Percentiles rank a stretch among this genome's conserved stretches.
phyloP scores from a whole-genome alignment of 2,329 filamentous ascomycete genomes.

The Monascus ruber region DNA sequence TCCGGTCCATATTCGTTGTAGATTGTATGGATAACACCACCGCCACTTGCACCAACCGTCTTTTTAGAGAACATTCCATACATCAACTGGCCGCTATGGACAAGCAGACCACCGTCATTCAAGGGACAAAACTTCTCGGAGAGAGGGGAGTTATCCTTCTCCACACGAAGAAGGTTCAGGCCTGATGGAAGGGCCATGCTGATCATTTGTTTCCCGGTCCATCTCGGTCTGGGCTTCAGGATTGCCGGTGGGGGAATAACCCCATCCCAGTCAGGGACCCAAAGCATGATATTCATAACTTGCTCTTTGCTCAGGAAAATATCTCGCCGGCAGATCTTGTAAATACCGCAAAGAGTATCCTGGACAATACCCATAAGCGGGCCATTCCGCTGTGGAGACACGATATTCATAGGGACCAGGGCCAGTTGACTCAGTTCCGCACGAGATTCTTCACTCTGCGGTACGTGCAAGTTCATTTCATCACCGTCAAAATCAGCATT shows the following conservation, averaged over 20 bases:
- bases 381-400: conserved; percentile 91
- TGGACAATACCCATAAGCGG: conserved; percentile 99
- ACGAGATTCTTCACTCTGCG: conserved; percentile 91
- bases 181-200: conserved; percentile 83
- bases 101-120: conserved; percentile 66
- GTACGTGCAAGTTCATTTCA: conserved; percentile 99
- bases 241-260: conserved; percentile 90
- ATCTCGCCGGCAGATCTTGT: conserved; percentile 92
- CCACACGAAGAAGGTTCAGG: conserved; percentile 61
- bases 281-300: conserved; percentile 94
- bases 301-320: conserved; percentile 80
- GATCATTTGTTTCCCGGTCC: conserved; percentile 97
- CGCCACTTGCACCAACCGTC: conserved; percentile 76
- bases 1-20: conserved; percentile 88
- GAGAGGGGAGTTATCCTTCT: conserved; percentile 49
- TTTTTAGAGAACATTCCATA: conserved; percentile 91
- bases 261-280: conserved; percentile 97
- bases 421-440: conserved; percentile 90
- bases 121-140: conserved; percentile 47
- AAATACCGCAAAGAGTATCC: conserved; percentile 89
- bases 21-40: conserved; percentile 88
- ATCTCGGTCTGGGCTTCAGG: conserved; percentile 77
- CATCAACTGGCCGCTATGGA: conserved; percentile 79
- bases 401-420: conserved; percentile 96
- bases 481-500: conserved; percentile 99